Evolutionary conservation across 108 stramenopile species (phyloP).

Genomic region (Skeletonema grethae): DNA sequence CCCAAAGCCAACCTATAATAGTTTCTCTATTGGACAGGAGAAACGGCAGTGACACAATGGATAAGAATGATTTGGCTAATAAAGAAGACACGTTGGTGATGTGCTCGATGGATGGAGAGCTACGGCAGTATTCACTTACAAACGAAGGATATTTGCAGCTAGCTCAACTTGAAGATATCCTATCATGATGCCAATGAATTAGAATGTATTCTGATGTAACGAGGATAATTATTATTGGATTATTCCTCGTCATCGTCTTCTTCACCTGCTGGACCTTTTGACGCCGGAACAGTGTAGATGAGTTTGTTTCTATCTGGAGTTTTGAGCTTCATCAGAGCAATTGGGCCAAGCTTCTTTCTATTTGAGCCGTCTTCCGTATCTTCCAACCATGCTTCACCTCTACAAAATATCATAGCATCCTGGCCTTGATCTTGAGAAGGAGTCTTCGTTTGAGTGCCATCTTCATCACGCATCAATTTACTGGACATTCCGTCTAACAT

Average conservation of each 20-base stretch:
- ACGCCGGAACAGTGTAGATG: slow-evolving; percentile 45
- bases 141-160: slow-evolving; percentile 14
- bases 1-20: slow-evolving; percentile 13
- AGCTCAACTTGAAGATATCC: slow-evolving; percentile 39
- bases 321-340: slow-evolving; percentile 67
- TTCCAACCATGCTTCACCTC: slow-evolving; percentile 64
- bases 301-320: slow-evolving; percentile 38
- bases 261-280: slow-evolving; percentile 5
- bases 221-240: not conserved
- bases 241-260: slow-evolving; percentile 4
- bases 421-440: slow-evolving; percentile 7
- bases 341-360: slow-evolving; percentile 62
- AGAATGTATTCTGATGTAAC: not conserved
- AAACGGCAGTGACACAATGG: not conserved
- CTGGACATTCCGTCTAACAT: slow-evolving; percentile 37
- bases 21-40: slow-evolving; percentile 36
- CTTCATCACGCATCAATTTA: slow-evolving; percentile 18
- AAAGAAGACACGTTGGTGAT: slow-evolving; percentile 29
- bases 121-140: slow-evolving; percentile 39
- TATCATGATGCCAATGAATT: not conserved
- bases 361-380: slow-evolving; percentile 66
- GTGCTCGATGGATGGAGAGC: slow-evolving; percentile 34
- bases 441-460: not conserved
- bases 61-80: not conserved
- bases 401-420: slow-evolving; percentile 42